Conservation (phyloP, 257 asterid species). For the Jacaranda mimosifolia region DNA sequence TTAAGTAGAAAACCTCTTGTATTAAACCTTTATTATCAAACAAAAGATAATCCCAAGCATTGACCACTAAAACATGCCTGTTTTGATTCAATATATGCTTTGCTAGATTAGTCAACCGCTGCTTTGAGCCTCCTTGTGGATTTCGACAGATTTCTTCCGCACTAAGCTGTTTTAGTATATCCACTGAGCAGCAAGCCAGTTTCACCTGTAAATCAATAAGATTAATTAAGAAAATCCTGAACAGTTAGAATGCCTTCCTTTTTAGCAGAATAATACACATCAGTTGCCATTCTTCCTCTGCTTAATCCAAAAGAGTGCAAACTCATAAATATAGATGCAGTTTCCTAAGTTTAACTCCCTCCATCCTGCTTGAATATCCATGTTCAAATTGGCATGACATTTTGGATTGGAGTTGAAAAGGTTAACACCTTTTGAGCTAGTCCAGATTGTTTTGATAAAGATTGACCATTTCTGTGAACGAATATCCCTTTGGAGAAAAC, state of each 20-base stretch:
- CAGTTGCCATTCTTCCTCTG: background rate
- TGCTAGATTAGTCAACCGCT: conserved; percentile 84
- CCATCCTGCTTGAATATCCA: background rate
- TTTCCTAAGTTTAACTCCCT: conserved; percentile 13
- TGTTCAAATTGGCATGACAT: background rate
- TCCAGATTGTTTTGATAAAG: too few species aligned
- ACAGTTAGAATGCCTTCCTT: conserved; percentile 1
- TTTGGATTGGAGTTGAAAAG: background rate
- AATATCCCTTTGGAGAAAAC: too few species aligned
- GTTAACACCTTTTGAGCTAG: background rate
- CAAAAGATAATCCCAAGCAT: background rate
- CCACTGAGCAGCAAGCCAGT: conserved; percentile 87
- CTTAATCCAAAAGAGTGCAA: background rate
- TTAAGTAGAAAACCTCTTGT: background rate
- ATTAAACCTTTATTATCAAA: conserved; percentile 1
- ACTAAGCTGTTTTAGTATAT: conserved; percentile 90
- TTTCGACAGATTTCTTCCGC: conserved; percentile 94
- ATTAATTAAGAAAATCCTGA: conserved; percentile 29
- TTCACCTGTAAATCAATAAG: conserved; percentile 62
- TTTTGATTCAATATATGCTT: conserved; percentile 81
- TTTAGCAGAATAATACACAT: conserved; percentile 11
- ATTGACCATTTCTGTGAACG: too few species aligned
- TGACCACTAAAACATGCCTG: conserved; percentile 58
- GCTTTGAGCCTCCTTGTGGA: conserved; percentile 87
- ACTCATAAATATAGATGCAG: conserved; percentile 6